These are phyloP conservation scores for Pharus latifolius DNA, from an alignment of 176 grass and related monocot genomes.

Conservation along the genomic window DNA sequence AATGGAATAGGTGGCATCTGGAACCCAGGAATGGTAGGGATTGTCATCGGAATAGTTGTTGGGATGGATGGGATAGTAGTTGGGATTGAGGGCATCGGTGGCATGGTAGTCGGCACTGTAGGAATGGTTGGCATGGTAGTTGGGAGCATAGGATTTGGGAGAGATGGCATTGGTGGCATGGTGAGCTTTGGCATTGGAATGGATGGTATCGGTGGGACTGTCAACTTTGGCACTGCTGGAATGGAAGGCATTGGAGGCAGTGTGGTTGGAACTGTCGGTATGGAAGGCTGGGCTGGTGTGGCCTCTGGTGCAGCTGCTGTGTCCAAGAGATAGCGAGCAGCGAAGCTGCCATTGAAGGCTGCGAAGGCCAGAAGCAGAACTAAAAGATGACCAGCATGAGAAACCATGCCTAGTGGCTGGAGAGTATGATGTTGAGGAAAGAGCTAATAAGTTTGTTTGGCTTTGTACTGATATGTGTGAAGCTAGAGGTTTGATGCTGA, in stretches of 20 bases:
- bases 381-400: slow-evolving; percentile 20
- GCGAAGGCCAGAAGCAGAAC: slow-evolving; percentile 36
- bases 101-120: slow-evolving; percentile 25
- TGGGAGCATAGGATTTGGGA: slow-evolving; percentile 21
- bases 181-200: slow-evolving; percentile 37
- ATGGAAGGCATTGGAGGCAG: slow-evolving; percentile 38
- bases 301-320: slow-evolving; percentile 43
- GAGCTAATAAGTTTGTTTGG: neutral
- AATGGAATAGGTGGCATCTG: slow-evolving; percentile 47
- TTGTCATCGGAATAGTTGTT: slow-evolving; percentile 32
- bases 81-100: slow-evolving; percentile 46
- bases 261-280: slow-evolving; percentile 31
- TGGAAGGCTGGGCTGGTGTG: slow-evolving; percentile 24
- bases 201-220: slow-evolving; percentile 29
- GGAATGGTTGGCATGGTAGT: slow-evolving; percentile 35
- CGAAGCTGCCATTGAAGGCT: slow-evolving; percentile 36
- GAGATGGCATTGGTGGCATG: slow-evolving; percentile 37
- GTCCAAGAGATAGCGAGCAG: slow-evolving; percentile 53
- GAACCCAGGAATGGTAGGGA: slow-evolving; percentile 44
- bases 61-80: slow-evolving; percentile 29
- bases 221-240: slow-evolving; percentile 37
- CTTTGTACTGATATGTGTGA: neutral
- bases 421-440: neutral
- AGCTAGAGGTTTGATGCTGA: neutral
- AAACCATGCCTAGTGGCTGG: slow-evolving; percentile 34